Conservation (phyloP, 129 eudicot species). For the Pseudognaphalium luteoalbum region DNA sequence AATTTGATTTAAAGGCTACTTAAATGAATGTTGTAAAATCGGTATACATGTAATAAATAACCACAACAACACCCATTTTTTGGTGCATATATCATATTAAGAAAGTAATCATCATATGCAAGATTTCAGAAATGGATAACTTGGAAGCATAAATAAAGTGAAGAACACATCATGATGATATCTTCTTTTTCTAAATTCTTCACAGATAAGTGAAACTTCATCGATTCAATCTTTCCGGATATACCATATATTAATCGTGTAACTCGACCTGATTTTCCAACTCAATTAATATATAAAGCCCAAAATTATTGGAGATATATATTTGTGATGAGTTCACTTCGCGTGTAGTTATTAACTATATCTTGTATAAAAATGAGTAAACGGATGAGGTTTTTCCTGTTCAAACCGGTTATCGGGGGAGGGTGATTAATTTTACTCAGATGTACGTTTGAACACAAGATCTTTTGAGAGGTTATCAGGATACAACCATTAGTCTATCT, state of each 20-base stretch:
- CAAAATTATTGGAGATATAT: no score
- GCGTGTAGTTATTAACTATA: no score
- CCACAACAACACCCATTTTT: conserved; percentile 41
- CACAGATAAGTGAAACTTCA: conserved; percentile 26
- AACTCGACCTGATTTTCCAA: background rate
- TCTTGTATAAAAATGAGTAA: no score
- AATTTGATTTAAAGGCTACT: conserved; percentile 29
- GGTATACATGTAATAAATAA: conserved; percentile 38
- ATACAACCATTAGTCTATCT: no score
- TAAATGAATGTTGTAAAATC: conserved; percentile 37
- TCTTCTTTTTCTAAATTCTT: conserved; percentile 22
- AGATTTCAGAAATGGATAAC: conserved; percentile 23
- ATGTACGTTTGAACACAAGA: no score
- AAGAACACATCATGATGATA: conserved; percentile 24
- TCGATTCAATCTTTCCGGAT: conserved; percentile 15
- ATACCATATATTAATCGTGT: background rate
- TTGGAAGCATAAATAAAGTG: conserved; percentile 30
- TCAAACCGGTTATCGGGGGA: no score
- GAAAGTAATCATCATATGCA: conserved; percentile 31
- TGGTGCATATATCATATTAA: conserved; percentile 28
- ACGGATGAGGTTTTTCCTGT: no score
- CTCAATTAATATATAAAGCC: no score
- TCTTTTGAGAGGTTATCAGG: no score
- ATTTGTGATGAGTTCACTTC: no score
- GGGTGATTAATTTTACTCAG: no score